phyloP scores from a whole-genome alignment of 140 eudicot species.

The Oenanthe javanica region DNA sequence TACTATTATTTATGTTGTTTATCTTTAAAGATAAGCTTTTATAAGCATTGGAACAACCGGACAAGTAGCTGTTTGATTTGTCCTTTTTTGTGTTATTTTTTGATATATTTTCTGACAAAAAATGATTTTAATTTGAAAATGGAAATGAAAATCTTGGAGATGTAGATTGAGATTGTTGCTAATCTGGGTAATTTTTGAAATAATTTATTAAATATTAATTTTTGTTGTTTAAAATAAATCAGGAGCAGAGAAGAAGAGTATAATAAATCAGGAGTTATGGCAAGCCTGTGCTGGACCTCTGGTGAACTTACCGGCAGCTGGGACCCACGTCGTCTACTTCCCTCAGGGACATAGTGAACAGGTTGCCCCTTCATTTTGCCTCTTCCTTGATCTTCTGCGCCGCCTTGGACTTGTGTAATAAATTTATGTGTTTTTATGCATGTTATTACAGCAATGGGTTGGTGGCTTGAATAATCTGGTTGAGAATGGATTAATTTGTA shows the following conservation, averaged over 20 bases:
- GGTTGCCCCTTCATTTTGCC: slow-evolving; percentile 27
- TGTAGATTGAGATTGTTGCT: neutral
- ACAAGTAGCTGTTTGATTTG: neutral
- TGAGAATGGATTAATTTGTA: neutral
- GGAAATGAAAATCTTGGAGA: neutral
- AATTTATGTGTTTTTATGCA: neutral
- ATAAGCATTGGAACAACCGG: slow-evolving; percentile 15
- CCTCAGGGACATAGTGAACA: slow-evolving; percentile 99
- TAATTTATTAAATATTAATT: neutral
- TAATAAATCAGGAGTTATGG: slow-evolving; percentile 83
- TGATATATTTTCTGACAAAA: too few species aligned
- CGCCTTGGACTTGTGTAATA: slow-evolving; percentile 7
- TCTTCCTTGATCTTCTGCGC: slow-evolving; percentile 28
- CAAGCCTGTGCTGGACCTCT: slow-evolving; percentile 99
- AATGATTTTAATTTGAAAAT: neutral
- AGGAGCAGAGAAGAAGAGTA: slow-evolving; percentile 58
- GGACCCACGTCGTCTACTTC: slow-evolving; percentile 95
- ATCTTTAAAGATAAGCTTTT: neutral
- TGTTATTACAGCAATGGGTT: neutral
- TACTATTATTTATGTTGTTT: neutral
- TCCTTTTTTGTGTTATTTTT: neutral
- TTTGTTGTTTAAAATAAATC: neutral
- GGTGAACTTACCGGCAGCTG: slow-evolving; percentile 94
- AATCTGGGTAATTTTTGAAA: neutral
- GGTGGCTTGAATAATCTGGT: neutral